Conservation (phyloP, 495 filamentous ascomycete species). For the Massariosphaeria phaeospora region DNA sequence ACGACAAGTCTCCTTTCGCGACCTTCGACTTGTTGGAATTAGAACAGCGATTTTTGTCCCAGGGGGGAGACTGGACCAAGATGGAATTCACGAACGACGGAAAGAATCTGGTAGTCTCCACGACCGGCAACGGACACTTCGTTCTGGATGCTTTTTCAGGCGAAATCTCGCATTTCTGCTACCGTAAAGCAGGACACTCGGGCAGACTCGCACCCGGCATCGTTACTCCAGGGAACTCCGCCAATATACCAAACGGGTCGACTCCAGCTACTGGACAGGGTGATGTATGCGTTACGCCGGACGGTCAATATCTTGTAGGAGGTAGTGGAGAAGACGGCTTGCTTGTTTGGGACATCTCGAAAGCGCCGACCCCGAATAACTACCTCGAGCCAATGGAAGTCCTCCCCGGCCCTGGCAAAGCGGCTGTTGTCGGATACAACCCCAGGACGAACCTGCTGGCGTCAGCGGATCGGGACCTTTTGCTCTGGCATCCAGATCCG, state of each 20-base stretch:
- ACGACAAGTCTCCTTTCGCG: slow-evolving; percentile 81
- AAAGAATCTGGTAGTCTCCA: slow-evolving; percentile 75
- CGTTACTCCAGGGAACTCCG: slow-evolving; percentile 36
- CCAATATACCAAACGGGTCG: slow-evolving; percentile 34
- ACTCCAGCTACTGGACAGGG: slow-evolving; percentile 53
- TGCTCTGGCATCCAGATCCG: slow-evolving; percentile 85
- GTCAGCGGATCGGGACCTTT: slow-evolving; percentile 77
- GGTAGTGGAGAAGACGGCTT: slow-evolving; percentile 62
- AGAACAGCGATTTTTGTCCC: slow-evolving; percentile 50
- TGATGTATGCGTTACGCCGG: slow-evolving; percentile 81
- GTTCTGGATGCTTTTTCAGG: slow-evolving; percentile 88
- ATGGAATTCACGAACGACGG: slow-evolving; percentile 95
- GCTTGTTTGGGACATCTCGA: slow-evolving; percentile 72
- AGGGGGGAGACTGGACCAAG: slow-evolving; percentile 65
- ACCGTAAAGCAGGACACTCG: slow-evolving; percentile 44
- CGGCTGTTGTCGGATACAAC: slow-evolving; percentile 78
- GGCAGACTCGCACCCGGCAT: slow-evolving; percentile 49
- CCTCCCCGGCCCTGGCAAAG: slow-evolving; percentile 61
- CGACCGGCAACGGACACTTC: slow-evolving; percentile 74
- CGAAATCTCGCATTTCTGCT: slow-evolving; percentile 58
- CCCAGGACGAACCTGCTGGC: slow-evolving; percentile 85
- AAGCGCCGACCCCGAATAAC: slow-evolving; percentile 48
- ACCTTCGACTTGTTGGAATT: slow-evolving; percentile 69
- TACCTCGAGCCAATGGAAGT: slow-evolving; percentile 59
- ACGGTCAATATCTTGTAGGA: slow-evolving; percentile 80